Evolutionary conservation across 2,329 filamentous ascomycete genomes (phyloP).

Genomic region (Paramyrothecium sp.): DNA sequence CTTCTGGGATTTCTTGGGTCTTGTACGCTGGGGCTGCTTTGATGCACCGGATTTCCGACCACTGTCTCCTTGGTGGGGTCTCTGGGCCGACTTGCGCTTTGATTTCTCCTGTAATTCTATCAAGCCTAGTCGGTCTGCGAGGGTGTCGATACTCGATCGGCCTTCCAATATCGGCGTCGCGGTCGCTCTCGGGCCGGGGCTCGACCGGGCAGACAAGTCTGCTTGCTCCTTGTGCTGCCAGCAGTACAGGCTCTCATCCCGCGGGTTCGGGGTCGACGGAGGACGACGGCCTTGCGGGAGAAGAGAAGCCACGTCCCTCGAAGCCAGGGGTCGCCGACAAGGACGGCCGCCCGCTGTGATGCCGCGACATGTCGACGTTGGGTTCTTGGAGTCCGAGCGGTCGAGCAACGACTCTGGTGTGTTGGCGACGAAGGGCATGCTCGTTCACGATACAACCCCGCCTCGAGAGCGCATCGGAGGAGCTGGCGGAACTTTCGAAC

Average conservation of each 20-base stretch:
- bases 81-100: slow-evolving; percentile 15
- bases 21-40: slow-evolving; percentile 4
- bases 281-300: slow-evolving; percentile 17
- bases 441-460: neutral
- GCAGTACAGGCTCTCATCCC: slow-evolving; percentile 71
- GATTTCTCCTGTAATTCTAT: slow-evolving; percentile 58
- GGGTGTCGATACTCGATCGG: slow-evolving; percentile 80
- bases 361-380: slow-evolving; percentile 81
- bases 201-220: slow-evolving; percentile 41
- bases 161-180: slow-evolving; percentile 57
- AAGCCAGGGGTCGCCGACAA: slow-evolving; percentile 70
- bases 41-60: slow-evolving; percentile 8
- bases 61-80: slow-evolving; percentile 20
- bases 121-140: slow-evolving; percentile 76
- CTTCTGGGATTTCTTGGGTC: slow-evolving; percentile 23
- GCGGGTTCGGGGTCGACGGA: slow-evolving; percentile 40
- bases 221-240: slow-evolving; percentile 96
- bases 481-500: too few relatives aligned
- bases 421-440: slow-evolving; percentile 41
- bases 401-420: slow-evolving; percentile 80
- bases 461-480: neutral
- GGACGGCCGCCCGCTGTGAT: slow-evolving; percentile 80
- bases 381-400: slow-evolving; percentile 82
- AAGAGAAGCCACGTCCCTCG: slow-evolving; percentile 15
- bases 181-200: slow-evolving; percentile 39